Evolutionary conservation across 257 asterid genomes (phyloP).

Genomic region (Nicotiana paniculata): DNA sequence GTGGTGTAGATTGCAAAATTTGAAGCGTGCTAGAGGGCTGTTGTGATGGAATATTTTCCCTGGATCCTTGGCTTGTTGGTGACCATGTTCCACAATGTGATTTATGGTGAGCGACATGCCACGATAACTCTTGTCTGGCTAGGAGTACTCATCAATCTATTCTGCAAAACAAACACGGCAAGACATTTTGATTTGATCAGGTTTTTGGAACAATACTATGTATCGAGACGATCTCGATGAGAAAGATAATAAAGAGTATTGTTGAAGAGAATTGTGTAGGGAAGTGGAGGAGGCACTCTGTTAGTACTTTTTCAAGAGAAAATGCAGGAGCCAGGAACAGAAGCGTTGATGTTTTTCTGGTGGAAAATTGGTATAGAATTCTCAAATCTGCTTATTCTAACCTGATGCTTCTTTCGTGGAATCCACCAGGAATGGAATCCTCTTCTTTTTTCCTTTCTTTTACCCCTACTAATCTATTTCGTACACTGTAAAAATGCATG

Average conservation of each 20-base stretch:
- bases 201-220: background rate
- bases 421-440: background rate
- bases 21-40: background rate
- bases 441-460: background rate
- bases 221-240: background rate
- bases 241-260: background rate
- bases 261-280: background rate
- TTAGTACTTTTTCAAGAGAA: background rate
- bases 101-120: background rate
- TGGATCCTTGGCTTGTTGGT: background rate
- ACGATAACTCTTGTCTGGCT: background rate
- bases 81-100: background rate
- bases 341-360: background rate
- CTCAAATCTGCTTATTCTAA: background rate
- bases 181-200: background rate
- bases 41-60: too few relatives aligned
- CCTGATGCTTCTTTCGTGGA: background rate
- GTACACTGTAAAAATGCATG: background rate
- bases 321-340: background rate
- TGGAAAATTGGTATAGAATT: background rate
- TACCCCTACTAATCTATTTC: background rate
- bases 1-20: background rate
- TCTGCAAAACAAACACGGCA: background rate
- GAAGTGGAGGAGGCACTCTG: background rate
- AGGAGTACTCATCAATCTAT: background rate